phyloP scores from a whole-genome alignment of 1,284 basidiomycete species.

The Blastosporella zonata region DNA sequence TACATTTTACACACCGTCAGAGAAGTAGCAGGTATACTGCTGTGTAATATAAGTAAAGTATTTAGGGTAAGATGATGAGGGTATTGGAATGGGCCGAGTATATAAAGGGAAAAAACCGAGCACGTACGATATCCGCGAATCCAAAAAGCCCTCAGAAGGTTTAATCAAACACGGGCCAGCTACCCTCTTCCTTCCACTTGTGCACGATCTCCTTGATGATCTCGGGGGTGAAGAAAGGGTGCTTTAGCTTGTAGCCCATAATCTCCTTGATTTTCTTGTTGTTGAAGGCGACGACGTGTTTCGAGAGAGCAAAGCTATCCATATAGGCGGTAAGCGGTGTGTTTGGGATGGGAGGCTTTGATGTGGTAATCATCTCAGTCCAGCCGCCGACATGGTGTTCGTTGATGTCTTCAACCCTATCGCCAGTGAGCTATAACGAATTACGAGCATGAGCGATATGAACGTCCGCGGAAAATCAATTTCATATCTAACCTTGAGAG shows the following conservation, averaged over 20 bases:
- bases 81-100: conserved; percentile 9
- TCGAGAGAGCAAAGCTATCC: conserved; percentile 70
- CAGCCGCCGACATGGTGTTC: conserved; percentile 84
- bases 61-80: conserved; percentile 5
- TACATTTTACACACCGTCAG: not conserved
- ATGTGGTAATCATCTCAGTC: conserved; percentile 78
- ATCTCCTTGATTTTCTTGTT: conserved; percentile 73
- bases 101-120: conserved; percentile 7
- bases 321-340: conserved; percentile 82
- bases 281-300: conserved; percentile 62
- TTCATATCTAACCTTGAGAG: conserved; percentile 54
- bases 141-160: conserved; percentile 1
- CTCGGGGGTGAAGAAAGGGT: conserved; percentile 63
- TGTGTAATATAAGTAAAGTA: conserved; percentile 2
- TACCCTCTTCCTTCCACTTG: conserved; percentile 74
- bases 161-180: conserved; percentile 57
- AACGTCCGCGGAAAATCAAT: not conserved
- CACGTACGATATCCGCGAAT: conserved; percentile 4
- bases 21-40: conserved; percentile 2
- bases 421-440: conserved; percentile 48
- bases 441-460: not conserved
- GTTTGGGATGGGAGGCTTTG: conserved; percentile 72
- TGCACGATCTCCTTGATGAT: conserved; percentile 72
- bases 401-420: conserved; percentile 83
- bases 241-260: conserved; percentile 65